Evolutionary conservation across 2,329 filamentous ascomycete genomes (phyloP).

Genomic region (Ophiostoma ips): DNA sequence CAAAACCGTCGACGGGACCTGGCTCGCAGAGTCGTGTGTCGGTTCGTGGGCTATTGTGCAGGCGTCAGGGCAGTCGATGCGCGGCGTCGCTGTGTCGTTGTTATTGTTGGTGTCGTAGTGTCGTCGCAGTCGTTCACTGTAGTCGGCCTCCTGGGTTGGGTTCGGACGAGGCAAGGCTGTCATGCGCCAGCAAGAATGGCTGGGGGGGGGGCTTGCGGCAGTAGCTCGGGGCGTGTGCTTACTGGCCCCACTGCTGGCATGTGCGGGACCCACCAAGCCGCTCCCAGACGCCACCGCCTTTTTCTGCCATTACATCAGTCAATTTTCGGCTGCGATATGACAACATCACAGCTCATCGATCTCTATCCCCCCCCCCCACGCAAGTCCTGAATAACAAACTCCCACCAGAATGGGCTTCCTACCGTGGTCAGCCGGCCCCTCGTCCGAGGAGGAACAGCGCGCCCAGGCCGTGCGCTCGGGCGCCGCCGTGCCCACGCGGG

Average conservation of each 20-base stretch:
- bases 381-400: no score
- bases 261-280: not conserved
- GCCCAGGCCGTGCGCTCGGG: conserved; percentile 41
- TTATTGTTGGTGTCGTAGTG: not conserved
- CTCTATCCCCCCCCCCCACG: no score
- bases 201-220: no score
- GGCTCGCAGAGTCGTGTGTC: no score
- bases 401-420: conserved; percentile 34
- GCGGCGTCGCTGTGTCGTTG: no score
- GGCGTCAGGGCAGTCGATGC: no score
- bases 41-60: no score
- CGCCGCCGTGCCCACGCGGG: conserved; percentile 66
- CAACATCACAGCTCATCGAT: not conserved
- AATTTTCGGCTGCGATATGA: not conserved
- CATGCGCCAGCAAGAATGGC: not conserved
- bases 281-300: conserved; percentile 5
- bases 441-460: conserved; percentile 30
- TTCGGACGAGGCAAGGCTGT: not conserved
- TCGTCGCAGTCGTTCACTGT: no score
- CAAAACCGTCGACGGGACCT: no score
- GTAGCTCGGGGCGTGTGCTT: no score
- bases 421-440: conserved; percentile 19
- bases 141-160: no score
- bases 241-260: not conserved
- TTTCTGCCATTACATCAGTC: conserved; percentile 8